Percentiles rank a stretch among this genome's conserved stretches.
phyloP scores from a whole-genome alignment of 2,329 filamentous ascomycete species.

The Cryphonectria radicalis region DNA sequence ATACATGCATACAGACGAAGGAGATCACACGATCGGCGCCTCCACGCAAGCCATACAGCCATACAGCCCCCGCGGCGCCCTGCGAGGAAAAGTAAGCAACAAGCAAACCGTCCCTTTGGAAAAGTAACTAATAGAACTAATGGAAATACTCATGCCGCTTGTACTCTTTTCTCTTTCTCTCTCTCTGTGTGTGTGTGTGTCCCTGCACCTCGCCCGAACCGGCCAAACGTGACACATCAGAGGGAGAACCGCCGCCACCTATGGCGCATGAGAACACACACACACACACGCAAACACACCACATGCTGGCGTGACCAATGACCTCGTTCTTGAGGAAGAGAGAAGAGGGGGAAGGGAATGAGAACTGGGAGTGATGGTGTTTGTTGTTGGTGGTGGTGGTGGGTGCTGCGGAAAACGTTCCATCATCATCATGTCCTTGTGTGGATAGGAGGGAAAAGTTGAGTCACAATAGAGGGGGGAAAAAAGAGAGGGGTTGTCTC shows the following conservation, averaged over 20 bases:
- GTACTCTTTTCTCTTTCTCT: no score
- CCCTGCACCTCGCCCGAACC: conserved; percentile 1
- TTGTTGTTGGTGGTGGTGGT: background rate
- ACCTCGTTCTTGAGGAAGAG: background rate
- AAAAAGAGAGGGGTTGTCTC: background rate
- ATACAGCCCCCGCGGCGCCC: background rate
- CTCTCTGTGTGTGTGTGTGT: background rate
- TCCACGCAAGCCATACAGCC: background rate
- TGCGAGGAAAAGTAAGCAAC: no score
- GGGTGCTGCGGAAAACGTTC: background rate
- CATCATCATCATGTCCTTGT: background rate
- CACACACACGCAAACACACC: background rate
- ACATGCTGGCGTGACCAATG: background rate
- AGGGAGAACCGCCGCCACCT: background rate
- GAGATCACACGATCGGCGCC: background rate
- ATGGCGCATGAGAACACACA: background rate
- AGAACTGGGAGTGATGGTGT: background rate
- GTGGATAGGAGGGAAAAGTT: background rate
- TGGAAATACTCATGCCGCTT: no score
- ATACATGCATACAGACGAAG: background rate
- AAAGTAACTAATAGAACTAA: no score
- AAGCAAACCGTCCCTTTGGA: no score
- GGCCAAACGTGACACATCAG: background rate
- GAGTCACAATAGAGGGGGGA: background rate
- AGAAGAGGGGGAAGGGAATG: no score